Base-by-base conservation (phyloP, 805 yeast genomes). In the Starmera caribaea region DNA sequence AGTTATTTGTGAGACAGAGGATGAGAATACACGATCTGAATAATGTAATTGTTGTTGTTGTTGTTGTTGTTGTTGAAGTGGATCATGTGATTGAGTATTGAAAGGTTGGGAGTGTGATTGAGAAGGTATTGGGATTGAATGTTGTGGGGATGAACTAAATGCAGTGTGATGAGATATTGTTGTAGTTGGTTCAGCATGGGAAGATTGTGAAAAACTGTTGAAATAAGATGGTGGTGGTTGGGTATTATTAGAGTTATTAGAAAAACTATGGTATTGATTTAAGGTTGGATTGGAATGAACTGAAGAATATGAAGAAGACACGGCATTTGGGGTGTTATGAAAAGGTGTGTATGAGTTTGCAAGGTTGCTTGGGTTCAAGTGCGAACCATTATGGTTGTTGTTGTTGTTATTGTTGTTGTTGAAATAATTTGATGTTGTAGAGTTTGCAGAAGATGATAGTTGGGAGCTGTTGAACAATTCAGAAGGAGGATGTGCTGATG, bases 141-240 rank as follows among this genome's bases (percentile, higher is more conserved):
- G 26, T 16, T 12, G 8, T 32, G 34, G 17, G 7, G n/a, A 13
- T 13, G 40, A 26, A 12, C 27, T 28, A 9, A 12, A 8, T 21
- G 71, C 74, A 17, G 64, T 53, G 47, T 73, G 79, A 49, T 65
- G 69, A 13, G 75, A 66, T 27, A 76, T 62, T 42, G 65, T 69
- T 1, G 82, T 76, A 3, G 82, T 76, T 9, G 82, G 75, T 10
- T 66, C 65, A 0, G 69, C 55, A 17, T 71, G 68, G 8, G 37
- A 38, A 3, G 44, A 17, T 30, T 62, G 63, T 21, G 61, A 65
- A 27, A 46, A 46, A n/a, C 39, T 44, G 29, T 41, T 41, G 43
- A 59, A 44, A 5, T 48, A 49, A 14, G 35, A 37, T 41, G 26
- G 26, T 21, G 26, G 26, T 21, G 6, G 26, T 21, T 21, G 26